phyloP scores from a whole-genome alignment of 1,284 basidiomycete genomes.

The Rhizopogon hawkerae region DNA sequence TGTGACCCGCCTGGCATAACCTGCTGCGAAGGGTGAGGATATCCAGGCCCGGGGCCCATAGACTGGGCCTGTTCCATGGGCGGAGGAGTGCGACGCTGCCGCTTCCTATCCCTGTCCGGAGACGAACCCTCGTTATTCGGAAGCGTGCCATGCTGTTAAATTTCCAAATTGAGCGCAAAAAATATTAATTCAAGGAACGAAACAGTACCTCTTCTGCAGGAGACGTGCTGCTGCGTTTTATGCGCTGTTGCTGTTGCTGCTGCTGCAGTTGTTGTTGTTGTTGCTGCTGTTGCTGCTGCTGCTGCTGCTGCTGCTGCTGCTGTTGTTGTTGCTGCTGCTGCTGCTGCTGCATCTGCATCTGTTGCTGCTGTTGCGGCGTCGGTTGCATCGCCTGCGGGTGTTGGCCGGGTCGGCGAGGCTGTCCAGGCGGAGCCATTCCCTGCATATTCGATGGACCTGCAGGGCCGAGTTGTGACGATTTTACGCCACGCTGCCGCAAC shows the following conservation, averaged over 20 bases:
- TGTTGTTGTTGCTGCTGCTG: conserved; percentile 22
- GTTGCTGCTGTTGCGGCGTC: conserved; percentile 22
- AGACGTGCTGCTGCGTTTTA: conserved; percentile 60
- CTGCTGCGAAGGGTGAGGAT: conserved; percentile 24
- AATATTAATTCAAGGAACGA: neutral
- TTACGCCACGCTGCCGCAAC: conserved; percentile 18
- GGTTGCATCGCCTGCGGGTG: neutral
- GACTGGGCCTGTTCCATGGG: conserved; percentile 30
- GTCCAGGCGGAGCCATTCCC: conserved; percentile 21
- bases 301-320: conserved; percentile 16
- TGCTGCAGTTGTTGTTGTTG: conserved; percentile 20
- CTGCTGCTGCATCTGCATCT: conserved; percentile 14
- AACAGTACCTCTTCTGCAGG: conserved; percentile 56
- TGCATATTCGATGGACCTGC: conserved; percentile 30
- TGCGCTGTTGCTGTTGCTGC: conserved; percentile 29
- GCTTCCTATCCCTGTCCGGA: conserved; percentile 45
- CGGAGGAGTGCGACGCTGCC: conserved; percentile 47
- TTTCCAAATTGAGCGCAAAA: conserved; percentile 4
- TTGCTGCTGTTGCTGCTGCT: conserved; percentile 17
- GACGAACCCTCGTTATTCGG: conserved; percentile 54
- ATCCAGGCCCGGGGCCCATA: conserved; percentile 21
- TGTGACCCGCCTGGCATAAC: conserved; percentile 12
- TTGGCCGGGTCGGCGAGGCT: conserved; percentile 11
- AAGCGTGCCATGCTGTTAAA: conserved; percentile 39
- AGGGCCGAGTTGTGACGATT: conserved; percentile 27